These are phyloP conservation scores for Cornus florida DNA, from an alignment of 148 eudicot genomes.

Conservation along the genomic window DNA sequence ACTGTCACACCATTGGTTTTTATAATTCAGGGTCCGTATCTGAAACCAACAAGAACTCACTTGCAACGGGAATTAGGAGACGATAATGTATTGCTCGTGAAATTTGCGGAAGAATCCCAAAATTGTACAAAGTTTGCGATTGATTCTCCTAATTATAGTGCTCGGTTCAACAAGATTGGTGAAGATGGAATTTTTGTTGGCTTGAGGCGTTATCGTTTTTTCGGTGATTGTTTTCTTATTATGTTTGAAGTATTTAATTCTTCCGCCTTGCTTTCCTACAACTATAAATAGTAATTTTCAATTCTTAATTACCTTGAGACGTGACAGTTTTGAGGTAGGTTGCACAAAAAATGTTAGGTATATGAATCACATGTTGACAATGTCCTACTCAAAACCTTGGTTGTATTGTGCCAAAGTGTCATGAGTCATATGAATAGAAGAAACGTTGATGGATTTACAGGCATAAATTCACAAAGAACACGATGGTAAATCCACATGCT, in stretches of 20 bases:
- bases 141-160: conserved; percentile 11
- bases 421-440: too few relatives aligned
- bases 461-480: too few relatives aligned
- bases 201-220: conserved; percentile 52
- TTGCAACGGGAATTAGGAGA: conserved; percentile 69
- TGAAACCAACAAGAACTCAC: conserved; percentile 54
- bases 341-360: not conserved
- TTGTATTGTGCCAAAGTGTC: too few relatives aligned
- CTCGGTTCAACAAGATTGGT: conserved; percentile 28
- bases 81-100: conserved; percentile 65
- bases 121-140: conserved; percentile 2
- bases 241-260: not conserved
- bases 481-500: too few relatives aligned
- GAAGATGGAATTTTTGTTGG: conserved; percentile 68
- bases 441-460: too few relatives aligned
- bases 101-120: conserved; percentile 39
- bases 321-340: not conserved
- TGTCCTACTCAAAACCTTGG: too few relatives aligned
- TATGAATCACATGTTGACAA: too few relatives aligned
- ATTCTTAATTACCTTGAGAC: not conserved
- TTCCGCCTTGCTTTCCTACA: not conserved
- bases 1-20: not conserved
- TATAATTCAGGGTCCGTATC: conserved; percentile 55
- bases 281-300: not conserved
- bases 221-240: conserved; percentile 38